A percentile compares a stretch with the other conserved stretches of the same genome.
These are phyloP conservation scores for Taphrina betulina DNA, from an alignment of 1,139 yeast genomes.

Conservation along the genomic window DNA sequence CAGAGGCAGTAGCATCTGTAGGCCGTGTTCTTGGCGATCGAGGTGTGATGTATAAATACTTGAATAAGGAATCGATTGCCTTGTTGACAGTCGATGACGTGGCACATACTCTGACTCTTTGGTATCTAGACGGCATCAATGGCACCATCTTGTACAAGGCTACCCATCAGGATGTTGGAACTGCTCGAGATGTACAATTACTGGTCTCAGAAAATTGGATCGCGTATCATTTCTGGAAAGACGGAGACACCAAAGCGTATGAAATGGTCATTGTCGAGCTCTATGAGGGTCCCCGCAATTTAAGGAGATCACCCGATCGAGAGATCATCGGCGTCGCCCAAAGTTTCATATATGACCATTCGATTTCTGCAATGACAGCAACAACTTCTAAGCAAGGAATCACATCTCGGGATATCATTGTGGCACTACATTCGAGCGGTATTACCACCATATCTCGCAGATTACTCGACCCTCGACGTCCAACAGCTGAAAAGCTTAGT, in stretches of 20 bases:
- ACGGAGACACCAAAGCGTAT: conserved; percentile 49
- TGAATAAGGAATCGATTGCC: conserved; percentile 67
- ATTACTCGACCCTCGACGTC: conserved; percentile 46
- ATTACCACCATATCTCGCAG: conserved; percentile 67
- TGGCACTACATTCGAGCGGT: conserved; percentile 57
- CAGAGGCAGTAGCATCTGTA: conserved; percentile 56
- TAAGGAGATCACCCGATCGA: conserved; percentile 44
- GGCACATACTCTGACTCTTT: conserved; percentile 44
- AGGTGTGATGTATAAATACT: conserved; percentile 77
- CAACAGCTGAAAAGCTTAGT: conserved; percentile 55
- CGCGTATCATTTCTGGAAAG: conserved; percentile 59
- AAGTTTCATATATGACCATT: conserved; percentile 63
- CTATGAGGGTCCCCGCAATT: conserved; percentile 60
- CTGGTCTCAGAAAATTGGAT: conserved; percentile 83
- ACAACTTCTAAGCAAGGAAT: conserved; percentile 73
- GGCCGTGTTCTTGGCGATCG: conserved; percentile 72
- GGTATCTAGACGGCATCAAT: conserved; percentile 64
- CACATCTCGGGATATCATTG: conserved; percentile 65
- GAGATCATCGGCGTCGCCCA: conserved; percentile 53
- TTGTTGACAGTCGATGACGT: conserved; percentile 51
- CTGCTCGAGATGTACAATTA: conserved; percentile 52
- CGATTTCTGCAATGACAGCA: conserved; percentile 54
- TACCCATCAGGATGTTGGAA: conserved; percentile 40
- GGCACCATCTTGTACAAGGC: conserved; percentile 57
- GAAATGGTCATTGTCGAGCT: conserved; percentile 72